Percentiles rank a stretch among this genome's conserved stretches.
Conservation (phyloP, 306 rosid genomes). For the Prunus dulcis region DNA sequence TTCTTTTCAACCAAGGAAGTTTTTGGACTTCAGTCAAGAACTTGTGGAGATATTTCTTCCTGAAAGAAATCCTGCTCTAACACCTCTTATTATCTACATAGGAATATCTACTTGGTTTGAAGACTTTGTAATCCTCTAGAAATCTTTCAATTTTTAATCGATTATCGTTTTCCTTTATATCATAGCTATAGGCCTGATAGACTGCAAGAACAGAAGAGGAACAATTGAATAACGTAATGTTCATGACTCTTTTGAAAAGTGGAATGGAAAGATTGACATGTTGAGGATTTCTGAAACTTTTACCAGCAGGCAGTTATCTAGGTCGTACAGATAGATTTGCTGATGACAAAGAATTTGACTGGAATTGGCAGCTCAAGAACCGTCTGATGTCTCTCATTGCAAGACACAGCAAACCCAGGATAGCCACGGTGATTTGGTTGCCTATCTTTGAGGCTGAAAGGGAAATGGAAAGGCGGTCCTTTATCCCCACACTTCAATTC, state of each 20-base stretch:
- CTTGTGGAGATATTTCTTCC: too few species aligned
- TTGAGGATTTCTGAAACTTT: slow-evolving; percentile 2
- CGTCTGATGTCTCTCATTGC: slow-evolving; percentile 6
- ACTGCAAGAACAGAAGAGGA: slow-evolving; percentile 3
- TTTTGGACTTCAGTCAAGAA: too few species aligned
- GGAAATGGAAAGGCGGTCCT: slow-evolving; percentile 28
- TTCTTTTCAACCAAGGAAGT: too few species aligned
- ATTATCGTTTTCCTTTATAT: slow-evolving; percentile 3
- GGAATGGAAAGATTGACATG: slow-evolving; percentile 21
- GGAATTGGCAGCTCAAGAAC: slow-evolving; percentile 30
- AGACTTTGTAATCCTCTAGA: slow-evolving; percentile 28
- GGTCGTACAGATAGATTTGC: slow-evolving; percentile 16
- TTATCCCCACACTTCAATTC: slow-evolving; percentile 15
- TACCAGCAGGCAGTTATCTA: slow-evolving; percentile 11
- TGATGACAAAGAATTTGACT: slow-evolving; percentile 27
- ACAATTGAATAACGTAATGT: slow-evolving; percentile 28
- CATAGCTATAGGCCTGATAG: background rate
- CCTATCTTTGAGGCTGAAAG: slow-evolving; percentile 30
- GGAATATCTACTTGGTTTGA: slow-evolving; percentile 29
- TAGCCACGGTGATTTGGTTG: slow-evolving; percentile 12
- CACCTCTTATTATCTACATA: background rate
- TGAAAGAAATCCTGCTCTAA: too few species aligned
- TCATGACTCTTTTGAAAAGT: background rate
- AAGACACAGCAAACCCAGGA: slow-evolving; percentile 35
- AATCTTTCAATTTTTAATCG: slow-evolving; percentile 24